Conservation (phyloP, 2,329 filamentous ascomycete species). For the Fusarium solani-melongenae region DNA sequence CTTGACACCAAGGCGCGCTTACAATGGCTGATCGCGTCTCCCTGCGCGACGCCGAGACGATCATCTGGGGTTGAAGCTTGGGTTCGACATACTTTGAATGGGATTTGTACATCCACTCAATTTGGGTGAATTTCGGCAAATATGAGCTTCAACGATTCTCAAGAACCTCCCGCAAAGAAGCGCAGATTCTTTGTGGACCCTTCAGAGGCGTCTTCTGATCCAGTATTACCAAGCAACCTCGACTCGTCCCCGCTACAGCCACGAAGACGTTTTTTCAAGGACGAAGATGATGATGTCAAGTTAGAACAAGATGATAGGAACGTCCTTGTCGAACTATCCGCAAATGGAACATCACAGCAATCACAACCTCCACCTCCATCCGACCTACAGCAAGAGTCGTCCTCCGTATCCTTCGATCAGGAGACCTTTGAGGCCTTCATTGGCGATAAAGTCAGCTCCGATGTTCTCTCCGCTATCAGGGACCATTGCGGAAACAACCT, state of each 20-base stretch:
- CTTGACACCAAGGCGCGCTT: slow-evolving; percentile 52
- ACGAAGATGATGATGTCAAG: slow-evolving; percentile 38
- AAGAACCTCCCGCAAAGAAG: slow-evolving; percentile 60
- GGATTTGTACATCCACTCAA: background rate
- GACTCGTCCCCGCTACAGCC: slow-evolving; percentile 37
- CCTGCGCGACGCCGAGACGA: slow-evolving; percentile 15
- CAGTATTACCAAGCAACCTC: slow-evolving; percentile 36
- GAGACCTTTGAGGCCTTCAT: slow-evolving; percentile 69
- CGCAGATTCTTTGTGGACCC: slow-evolving; percentile 52
- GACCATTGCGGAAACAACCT: slow-evolving; percentile 67
- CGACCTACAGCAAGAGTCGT: slow-evolving; percentile 36
- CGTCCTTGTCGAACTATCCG: slow-evolving; percentile 18
- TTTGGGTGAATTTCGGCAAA: slow-evolving; percentile 25
- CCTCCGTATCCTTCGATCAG: slow-evolving; percentile 62
- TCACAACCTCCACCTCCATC: slow-evolving; percentile 10
- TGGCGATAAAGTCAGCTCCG: slow-evolving; percentile 64
- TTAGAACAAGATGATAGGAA: slow-evolving; percentile 28
- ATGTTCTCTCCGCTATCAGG: slow-evolving; percentile 62
- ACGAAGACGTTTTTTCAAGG: slow-evolving; percentile 42
- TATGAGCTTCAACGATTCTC: slow-evolving; percentile 54
- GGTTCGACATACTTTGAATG: background rate
- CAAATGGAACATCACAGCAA: slow-evolving; percentile 23
- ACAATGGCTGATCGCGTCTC: slow-evolving; percentile 52
- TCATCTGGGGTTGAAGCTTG: background rate
- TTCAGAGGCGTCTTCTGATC: slow-evolving; percentile 45